Evolutionary conservation across 2,329 filamentous ascomycete species (phyloP), one percentile per base, ranked within the genome.

Genomic region (Xylaria sp.): DNA sequence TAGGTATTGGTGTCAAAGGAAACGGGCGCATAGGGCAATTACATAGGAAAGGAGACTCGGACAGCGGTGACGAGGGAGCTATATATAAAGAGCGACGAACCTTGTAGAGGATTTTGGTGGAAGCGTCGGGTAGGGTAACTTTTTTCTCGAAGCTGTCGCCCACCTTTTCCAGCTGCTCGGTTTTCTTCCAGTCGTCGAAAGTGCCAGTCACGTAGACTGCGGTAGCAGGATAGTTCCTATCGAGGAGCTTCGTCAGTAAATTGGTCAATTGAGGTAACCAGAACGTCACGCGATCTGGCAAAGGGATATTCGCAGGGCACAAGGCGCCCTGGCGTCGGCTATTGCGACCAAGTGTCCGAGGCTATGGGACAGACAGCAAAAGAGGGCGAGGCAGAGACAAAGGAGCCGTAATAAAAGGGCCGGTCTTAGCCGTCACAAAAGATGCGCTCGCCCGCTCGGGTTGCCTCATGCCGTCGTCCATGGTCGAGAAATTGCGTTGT

Each of bases 131-230:
- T 39, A 98, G 85, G 61, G 88, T 84, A 68, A 99, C 93, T 39
- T 89, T 88, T 85, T 97, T 97, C 81, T 92, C 86, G 81, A 97
- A 97, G 75, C 86, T 76, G 71, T 89, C 85, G 78, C 87, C 92
- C 48, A 89, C 86, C 83, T 93, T 93, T 56, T 94, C 90, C 66
- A 99, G 87, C 84, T 92, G 88, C 80, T 95, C 88, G 65, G 89
- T 93, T 85, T 96, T 95, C 74, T 88, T 87, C 96, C 96, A 99
- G 83, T 93, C 88, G 82, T 98, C 95, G 79, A 98, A 98, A 71
- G 93, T 95, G 79, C 96, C 96, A 48, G 95, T 98, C 75, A 98
- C 96, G 81, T 92, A 95, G 80, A 98, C 95, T 79, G 97, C 92
- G 74, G 90, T 87, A 79, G 92, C 94, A 75, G 89, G 85, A 80